Conservation (phyloP, 164 flowering plant genomes). For the Cinnamomum micranthum region DNA sequence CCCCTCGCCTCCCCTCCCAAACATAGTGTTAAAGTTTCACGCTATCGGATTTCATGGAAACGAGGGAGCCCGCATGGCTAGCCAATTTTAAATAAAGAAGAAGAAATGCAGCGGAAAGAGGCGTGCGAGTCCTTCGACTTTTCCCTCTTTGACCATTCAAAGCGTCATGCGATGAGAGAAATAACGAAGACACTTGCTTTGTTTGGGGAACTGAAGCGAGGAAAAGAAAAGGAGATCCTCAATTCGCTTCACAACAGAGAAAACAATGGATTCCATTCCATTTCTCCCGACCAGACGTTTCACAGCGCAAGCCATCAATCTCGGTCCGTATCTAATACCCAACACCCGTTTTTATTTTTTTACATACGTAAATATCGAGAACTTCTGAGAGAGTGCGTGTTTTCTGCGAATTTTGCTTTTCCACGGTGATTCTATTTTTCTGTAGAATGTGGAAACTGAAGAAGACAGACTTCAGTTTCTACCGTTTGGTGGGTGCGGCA, state of each 20-base stretch:
- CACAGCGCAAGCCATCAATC: conserved; percentile 13
- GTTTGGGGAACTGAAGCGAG: no score
- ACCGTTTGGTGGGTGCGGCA: neutral
- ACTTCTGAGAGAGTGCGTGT: neutral
- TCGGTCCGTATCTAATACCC: conserved; percentile 6
- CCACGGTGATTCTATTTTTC: neutral
- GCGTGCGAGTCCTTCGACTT: no score
- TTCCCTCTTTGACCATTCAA: no score
- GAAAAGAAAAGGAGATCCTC: no score
- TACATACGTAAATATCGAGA: neutral
- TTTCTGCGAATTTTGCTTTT: neutral
- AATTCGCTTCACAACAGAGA: neutral
- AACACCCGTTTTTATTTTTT: neutral
- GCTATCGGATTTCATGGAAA: no score
- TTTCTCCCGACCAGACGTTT: conserved; percentile 2
- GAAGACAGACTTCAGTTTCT: neutral
- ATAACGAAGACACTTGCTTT: no score
- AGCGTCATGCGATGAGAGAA: no score
- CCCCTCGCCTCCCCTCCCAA: no score
- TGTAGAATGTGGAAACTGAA: neutral
- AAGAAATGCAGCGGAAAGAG: no score
- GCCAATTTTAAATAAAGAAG: no score
- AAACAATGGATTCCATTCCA: neutral
- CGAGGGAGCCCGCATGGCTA: no score
- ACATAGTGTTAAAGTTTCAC: no score